Evolutionary conservation across 2,329 filamentous ascomycete genomes (phyloP).

Genomic region (Diplodia intermedia): DNA sequence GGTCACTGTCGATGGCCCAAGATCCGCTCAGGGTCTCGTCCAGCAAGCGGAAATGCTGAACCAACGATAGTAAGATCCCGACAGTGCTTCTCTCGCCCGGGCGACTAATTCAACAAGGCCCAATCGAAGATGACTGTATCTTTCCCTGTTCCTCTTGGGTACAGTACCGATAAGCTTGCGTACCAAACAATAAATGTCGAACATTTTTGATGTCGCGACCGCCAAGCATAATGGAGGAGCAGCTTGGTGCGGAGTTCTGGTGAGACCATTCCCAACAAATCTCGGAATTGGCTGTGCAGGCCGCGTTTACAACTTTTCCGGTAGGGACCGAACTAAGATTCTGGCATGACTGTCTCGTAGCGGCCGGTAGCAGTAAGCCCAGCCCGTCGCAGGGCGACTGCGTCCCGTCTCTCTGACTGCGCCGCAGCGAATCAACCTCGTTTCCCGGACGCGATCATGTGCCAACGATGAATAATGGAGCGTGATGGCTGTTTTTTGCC

Average conservation of each 20-base stretch:
- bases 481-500: neutral
- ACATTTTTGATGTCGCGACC: too few species aligned
- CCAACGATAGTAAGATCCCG: neutral
- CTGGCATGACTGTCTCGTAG: neutral
- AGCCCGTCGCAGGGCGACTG: neutral
- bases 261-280: too few species aligned
- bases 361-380: neutral
- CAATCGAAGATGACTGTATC: too few species aligned
- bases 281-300: too few species aligned
- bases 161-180: too few species aligned
- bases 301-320: too few species aligned
- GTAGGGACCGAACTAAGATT: neutral
- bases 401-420: neutral
- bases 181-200: too few species aligned
- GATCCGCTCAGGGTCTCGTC: neutral
- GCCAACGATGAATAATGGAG: neutral
- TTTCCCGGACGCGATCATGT: neutral
- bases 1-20: neutral
- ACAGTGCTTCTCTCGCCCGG: neutral
- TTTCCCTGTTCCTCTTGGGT: too few species aligned
- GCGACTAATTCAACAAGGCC: too few species aligned
- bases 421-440: neutral
- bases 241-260: too few species aligned
- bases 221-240: too few species aligned
- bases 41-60: neutral